Percentiles rank a stretch among this genome's conserved stretches.
Conservation (phyloP, 2,329 filamentous ascomycete species). For the Rhytidhysteron rufulum region DNA sequence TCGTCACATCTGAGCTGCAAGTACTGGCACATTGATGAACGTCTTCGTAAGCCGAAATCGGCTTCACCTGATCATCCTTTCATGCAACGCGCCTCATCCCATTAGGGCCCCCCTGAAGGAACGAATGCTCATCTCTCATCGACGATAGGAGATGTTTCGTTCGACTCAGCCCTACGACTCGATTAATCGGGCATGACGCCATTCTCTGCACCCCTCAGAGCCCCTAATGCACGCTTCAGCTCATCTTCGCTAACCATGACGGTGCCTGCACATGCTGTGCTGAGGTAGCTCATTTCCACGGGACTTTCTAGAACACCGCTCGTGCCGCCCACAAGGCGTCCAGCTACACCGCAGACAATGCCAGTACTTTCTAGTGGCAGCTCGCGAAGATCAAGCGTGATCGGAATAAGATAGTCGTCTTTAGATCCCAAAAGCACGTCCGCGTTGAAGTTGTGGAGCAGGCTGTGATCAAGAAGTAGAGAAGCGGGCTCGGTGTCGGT, state of each 20-base stretch:
- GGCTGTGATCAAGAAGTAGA: slow-evolving; percentile 65
- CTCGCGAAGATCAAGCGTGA: slow-evolving; percentile 78
- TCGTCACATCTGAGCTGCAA: background rate
- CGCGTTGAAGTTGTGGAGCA: slow-evolving; percentile 53
- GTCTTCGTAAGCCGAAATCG: background rate
- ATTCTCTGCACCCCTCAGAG: slow-evolving; percentile 50
- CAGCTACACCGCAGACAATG: slow-evolving; percentile 91
- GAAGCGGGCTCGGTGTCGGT: slow-evolving; percentile 72
- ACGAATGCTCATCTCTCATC: background rate
- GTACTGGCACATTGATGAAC: background rate
- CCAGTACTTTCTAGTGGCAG: slow-evolving; percentile 86
- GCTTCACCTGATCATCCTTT: slow-evolving; percentile 1
- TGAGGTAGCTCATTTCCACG: slow-evolving; percentile 85
- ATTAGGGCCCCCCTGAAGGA: background rate
- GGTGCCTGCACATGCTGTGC: slow-evolving; percentile 81
- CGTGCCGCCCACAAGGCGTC: slow-evolving; percentile 72
- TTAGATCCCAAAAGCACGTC: slow-evolving; percentile 74
- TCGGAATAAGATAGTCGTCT: slow-evolving; percentile 71
- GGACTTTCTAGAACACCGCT: slow-evolving; percentile 28
- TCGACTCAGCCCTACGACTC: slow-evolving; percentile 1
- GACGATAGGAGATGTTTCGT: background rate
- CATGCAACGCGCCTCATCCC: background rate
- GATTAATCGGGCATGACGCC: slow-evolving; percentile 20
- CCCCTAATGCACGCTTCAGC: slow-evolving; percentile 67
- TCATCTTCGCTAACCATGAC: slow-evolving; percentile 80